Base-by-base conservation (phyloP, 441 rosid genomes). In the Populus hybrid region DNA sequence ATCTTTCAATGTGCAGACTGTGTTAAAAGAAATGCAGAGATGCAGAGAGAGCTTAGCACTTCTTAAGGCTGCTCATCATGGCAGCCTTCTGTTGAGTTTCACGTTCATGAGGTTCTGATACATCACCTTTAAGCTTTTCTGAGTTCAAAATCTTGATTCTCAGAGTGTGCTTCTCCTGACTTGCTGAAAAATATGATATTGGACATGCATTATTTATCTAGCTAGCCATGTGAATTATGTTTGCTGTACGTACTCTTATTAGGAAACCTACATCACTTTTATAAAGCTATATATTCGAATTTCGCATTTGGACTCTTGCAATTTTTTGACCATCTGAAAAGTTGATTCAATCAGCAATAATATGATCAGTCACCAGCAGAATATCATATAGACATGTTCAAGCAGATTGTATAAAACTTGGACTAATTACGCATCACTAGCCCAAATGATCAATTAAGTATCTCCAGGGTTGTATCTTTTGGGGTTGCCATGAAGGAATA, bases 41-140 rank as follows among this genome's bases (percentile, higher is more conserved):
- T 36, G 38, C 50, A 46, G 34, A 78, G 64, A 64, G 24, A 65
- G 71, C 57, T 50, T 50, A 50, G 57, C 1, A 4, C 57, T 50
- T 50, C 67, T 66, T 30, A 78, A 73, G 34, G 69, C 77, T 78
- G 81, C 69, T 57, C 61, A 6, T 5, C 11, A 67, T 68, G 64
- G 77, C 85, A 82, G 85, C 84, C 67, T 82, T 82, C 57, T 34
- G 38, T 80, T 6, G 67, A 79, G 61, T 75, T 78, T 75, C 71
- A 23, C 69, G 40, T 73, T 42, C 73, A 24, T 32, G 57, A 78
- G 74, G 69, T 65, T 75, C 53, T 75, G 71, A 75, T 24, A 63
- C 32, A 63, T 74, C 68, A 10, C 42, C 9, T 63, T 73, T 21
- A 26, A 78, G 72, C 76, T 75, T 75, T 74, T 24, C 30, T 71